Base-by-base conservation (phyloP, 139 green algal species). In the Tetradesmus obliquus region DNA sequence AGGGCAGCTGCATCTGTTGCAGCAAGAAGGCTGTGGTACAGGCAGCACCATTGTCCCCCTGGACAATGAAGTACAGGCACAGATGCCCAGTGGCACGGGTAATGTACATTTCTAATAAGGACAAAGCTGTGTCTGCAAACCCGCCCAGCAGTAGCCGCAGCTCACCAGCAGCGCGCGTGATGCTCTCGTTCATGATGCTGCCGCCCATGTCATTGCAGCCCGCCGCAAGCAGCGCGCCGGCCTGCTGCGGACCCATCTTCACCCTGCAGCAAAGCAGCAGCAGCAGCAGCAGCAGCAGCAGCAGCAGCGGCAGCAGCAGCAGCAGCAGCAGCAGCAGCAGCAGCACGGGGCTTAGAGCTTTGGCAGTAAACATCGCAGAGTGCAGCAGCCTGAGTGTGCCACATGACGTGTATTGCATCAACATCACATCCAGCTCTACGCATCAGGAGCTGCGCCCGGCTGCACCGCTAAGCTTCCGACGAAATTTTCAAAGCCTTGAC, bases 141-240 rank as follows among this genome's bases (percentile, higher is more conserved):
- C 81, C 2, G 12, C 19, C 51, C 81, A 69, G 17, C 58, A 57
- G 45, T 22, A 66, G 12, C 32, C 55, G 6, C 84, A 54, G 10
- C 87, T 79, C 87, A 89, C 97, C 96, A 60, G 97, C 97, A 20
- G 97, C 97, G 0, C 94, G 91, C 0, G 97, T 99, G 94, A 99
- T 99, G 94, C 69, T 95, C 92, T 99, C 97, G 79, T 99, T 98
- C 97, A 99, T 99, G 54, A 99, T 92, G 2, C 90, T 90, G 17
- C 97, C 97, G 69, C 97, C 97, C 96, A 99, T 98, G 94, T 99
- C 97, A 82, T 99, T 99, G 89, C 95, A 98, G 17, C 97, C 97
- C 7, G 93, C 94, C 22, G 85, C 76, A 89, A 99, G 92, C 86
- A 99, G 95, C 89, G 88, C 12, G 0, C 88, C 91, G 9, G 97